Conservation (phyloP, 164 flowering plant genomes). For the Chimonanthus praecox region DNA sequence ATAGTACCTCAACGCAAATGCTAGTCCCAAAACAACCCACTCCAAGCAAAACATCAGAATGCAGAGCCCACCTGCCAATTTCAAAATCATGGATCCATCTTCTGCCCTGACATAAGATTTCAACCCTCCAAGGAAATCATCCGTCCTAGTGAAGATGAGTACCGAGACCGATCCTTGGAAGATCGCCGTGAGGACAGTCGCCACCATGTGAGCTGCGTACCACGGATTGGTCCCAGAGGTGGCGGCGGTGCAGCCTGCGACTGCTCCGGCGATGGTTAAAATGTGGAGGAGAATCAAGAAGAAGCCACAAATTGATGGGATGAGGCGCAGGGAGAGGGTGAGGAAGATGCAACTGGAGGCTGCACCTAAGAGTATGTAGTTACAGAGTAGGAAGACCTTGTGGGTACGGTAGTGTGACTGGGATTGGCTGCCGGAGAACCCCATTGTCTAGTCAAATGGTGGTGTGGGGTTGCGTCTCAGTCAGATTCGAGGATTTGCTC, state of each 20-base stretch:
- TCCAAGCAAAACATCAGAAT: constrained; percentile 50
- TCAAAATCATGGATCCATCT: constrained; percentile 56
- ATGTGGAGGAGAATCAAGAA: constrained; percentile 75
- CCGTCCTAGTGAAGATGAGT: constrained; percentile 50
- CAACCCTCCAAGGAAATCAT: constrained; percentile 42
- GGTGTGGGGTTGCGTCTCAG: not conserved
- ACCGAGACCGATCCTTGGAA: constrained; percentile 75
- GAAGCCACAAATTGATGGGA: constrained; percentile 60
- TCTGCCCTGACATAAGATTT: constrained; percentile 67
- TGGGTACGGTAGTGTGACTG: constrained; percentile 44
- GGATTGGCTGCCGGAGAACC: constrained; percentile 16
- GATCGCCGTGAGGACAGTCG: constrained; percentile 66
- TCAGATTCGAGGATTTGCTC: not conserved
- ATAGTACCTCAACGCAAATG: constrained; percentile 55
- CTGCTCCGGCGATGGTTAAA: constrained; percentile 48
- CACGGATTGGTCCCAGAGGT: constrained; percentile 38
- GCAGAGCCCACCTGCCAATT: constrained; percentile 50
- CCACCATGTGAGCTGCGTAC: constrained; percentile 66
- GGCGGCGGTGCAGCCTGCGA: constrained; percentile 46
- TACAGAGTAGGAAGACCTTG: constrained; percentile 63
- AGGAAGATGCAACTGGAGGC: constrained; percentile 85
- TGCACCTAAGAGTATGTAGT: constrained; percentile 76
- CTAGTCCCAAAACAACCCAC: constrained; percentile 56
- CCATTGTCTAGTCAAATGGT: constrained; percentile 16
- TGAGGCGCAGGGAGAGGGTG: constrained; percentile 67